Percentiles rank a stretch among this genome's conserved stretches.
phyloP scores from a whole-genome alignment of 495 filamentous ascomycete genomes.

The Podospora pseudoanserina region DNA sequence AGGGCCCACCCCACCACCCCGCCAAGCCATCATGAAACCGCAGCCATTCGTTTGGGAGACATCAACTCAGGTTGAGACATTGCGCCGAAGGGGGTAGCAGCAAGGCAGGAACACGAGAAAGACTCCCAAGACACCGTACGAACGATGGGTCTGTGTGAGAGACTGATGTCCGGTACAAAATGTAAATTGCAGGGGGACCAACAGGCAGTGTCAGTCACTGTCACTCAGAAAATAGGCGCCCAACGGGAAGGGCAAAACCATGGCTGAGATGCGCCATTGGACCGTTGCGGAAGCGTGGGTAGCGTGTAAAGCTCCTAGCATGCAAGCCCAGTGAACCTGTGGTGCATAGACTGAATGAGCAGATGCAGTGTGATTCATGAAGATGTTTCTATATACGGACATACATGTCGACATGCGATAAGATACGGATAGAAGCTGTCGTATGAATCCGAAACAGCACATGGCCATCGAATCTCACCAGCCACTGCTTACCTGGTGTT shows the following conservation, averaged over 20 bases:
- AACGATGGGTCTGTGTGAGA: background rate
- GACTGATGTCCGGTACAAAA: background rate
- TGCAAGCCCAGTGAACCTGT: background rate
- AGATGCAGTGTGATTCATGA: background rate
- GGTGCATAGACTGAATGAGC: background rate
- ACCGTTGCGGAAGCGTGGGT: slow-evolving; percentile 1
- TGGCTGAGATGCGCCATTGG: background rate
- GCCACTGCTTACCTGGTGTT: background rate
- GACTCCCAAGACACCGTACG: background rate
- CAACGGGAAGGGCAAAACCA: background rate
- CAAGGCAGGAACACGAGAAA: too few relatives aligned
- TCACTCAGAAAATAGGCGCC: background rate
- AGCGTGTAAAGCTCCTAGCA: slow-evolving; percentile 4
- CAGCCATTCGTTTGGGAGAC: background rate
- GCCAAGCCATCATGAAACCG: background rate
- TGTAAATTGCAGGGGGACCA: background rate
- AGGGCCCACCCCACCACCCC: background rate
- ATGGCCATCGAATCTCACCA: too few relatives aligned
- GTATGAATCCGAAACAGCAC: too few relatives aligned
- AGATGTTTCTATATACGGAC: background rate
- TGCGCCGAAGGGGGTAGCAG: background rate
- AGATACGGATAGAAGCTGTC: too few relatives aligned
- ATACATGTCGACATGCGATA: too few relatives aligned
- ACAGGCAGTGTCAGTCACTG: background rate
- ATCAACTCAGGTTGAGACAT: background rate